Evolutionary conservation across 2,329 filamentous ascomycete genomes (phyloP).

Genomic region (Colletotrichum caudatum): DNA sequence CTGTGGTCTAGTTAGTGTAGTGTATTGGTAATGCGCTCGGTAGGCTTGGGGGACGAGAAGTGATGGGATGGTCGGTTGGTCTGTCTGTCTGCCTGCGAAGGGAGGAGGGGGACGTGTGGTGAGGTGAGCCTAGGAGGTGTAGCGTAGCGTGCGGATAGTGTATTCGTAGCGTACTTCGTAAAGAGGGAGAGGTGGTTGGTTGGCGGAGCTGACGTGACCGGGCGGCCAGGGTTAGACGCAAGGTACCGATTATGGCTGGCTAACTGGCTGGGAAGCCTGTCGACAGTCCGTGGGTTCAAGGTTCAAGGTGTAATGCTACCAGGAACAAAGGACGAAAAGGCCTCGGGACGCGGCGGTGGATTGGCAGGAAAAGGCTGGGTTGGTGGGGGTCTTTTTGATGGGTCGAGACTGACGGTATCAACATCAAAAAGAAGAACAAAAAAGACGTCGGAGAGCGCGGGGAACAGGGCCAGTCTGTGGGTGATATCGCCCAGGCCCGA

Average conservation of each 20-base stretch:
- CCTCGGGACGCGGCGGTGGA: constrained; percentile 13
- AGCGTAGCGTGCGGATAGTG: neutral
- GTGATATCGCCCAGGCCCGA: constrained; percentile 17
- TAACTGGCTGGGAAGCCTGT: constrained; percentile 9
- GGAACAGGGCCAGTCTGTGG: constrained; percentile 17
- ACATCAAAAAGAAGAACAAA: constrained; percentile 19
- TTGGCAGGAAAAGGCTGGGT: constrained; percentile 29
- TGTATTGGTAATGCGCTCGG: neutral
- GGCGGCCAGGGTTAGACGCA: constrained; percentile 34
- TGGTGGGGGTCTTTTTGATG: neutral
- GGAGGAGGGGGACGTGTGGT: constrained; percentile 18
- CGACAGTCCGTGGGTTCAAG: constrained; percentile 24
- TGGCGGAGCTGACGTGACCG: constrained; percentile 29
- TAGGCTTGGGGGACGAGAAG: constrained; percentile 11
- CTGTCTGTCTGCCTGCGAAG: constrained; percentile 14
- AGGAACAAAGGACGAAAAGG: constrained; percentile 37
- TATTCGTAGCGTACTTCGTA: neutral
- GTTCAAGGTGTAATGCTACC: constrained; percentile 14
- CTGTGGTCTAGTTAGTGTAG: neutral
- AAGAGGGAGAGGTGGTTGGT: constrained; percentile 22
- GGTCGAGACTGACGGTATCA: constrained; percentile 31
- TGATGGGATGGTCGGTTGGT: constrained; percentile 15
- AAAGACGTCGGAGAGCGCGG: constrained; percentile 20
- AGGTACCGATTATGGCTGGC: constrained; percentile 38
- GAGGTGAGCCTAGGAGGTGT: constrained; percentile 20